These are phyloP conservation scores for Schizochytrium sp. DNA, from an alignment of 108 stramenopile genomes.

Conservation along the genomic window DNA sequence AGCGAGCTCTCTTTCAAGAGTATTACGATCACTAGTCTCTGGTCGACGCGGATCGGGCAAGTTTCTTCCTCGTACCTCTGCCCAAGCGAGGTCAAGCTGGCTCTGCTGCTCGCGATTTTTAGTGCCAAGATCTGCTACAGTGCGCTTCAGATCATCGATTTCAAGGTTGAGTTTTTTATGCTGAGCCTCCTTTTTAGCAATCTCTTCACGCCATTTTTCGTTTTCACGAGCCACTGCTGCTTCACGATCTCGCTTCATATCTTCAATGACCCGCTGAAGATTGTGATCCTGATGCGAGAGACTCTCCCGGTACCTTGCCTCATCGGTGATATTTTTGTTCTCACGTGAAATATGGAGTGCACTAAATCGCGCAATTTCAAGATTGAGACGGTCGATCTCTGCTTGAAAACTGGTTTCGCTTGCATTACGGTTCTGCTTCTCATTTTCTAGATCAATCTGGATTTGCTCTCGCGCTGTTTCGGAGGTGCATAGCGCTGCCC, in stretches of 20 bases:
- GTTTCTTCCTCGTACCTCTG: neutral
- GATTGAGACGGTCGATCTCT: slow-evolving; percentile 37
- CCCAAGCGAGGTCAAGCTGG: slow-evolving; percentile 50
- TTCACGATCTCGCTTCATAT: neutral
- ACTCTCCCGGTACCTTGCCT: neutral
- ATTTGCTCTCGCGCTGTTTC: slow-evolving; percentile 54
- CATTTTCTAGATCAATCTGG: neutral
- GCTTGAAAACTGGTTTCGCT: neutral
- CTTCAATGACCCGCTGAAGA: neutral
- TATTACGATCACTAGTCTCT: neutral
- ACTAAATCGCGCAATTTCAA: slow-evolving; percentile 20
- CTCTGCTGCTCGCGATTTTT: neutral
- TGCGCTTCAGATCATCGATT: neutral
- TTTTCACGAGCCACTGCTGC: neutral
- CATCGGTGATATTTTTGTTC: neutral
- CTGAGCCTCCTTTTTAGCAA: neutral
- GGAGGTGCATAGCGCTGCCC: slow-evolving; percentile 39
- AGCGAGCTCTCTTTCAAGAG: neutral
- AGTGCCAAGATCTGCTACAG: neutral
- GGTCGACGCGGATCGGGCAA: neutral
- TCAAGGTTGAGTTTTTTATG: neutral
- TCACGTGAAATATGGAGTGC: slow-evolving; percentile 14
- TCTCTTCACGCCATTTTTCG: slow-evolving; percentile 14
- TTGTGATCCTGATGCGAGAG: neutral
- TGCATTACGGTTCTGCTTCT: neutral